Conservation (phyloP, 768 basidiomycete species). For the Suillus hirtellus region DNA sequence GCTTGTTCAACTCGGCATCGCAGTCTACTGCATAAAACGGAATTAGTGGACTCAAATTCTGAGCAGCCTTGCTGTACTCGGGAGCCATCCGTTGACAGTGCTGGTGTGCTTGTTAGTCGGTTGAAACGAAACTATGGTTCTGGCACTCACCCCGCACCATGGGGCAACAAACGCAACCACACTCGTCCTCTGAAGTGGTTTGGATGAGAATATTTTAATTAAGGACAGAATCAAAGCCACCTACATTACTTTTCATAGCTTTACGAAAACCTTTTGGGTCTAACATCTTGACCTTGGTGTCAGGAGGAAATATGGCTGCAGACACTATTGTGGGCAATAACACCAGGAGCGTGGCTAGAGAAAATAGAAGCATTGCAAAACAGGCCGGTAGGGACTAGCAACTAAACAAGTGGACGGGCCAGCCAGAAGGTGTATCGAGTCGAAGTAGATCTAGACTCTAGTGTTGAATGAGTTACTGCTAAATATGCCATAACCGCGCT, state of each 20-base stretch:
- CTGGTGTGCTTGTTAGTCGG: slow-evolving; percentile 35
- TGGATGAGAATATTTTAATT: background rate
- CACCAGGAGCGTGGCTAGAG: slow-evolving; percentile 21
- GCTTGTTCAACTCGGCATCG: slow-evolving; percentile 78
- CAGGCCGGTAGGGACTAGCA: background rate
- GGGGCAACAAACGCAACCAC: slow-evolving; percentile 93
- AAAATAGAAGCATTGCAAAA: slow-evolving; percentile 25
- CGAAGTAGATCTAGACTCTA: background rate
- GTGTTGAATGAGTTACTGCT: background rate
- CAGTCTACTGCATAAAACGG: slow-evolving; percentile 95
- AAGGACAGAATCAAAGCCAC: slow-evolving; percentile 26
- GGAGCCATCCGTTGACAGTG: slow-evolving; percentile 87
- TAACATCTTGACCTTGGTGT: slow-evolving; percentile 70
- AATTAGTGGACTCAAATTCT: slow-evolving; percentile 75
- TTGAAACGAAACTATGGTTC: background rate
- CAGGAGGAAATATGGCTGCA: slow-evolving; percentile 48
- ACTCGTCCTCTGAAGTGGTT: slow-evolving; percentile 55
- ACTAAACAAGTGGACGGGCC: background rate
- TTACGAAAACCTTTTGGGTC: slow-evolving; percentile 70
- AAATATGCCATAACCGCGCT: background rate
- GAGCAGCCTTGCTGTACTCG: slow-evolving; percentile 81
- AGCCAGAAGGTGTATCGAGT: background rate
- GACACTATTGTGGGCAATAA: slow-evolving; percentile 38
- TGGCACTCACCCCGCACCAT: slow-evolving; percentile 77
- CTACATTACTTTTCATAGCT: slow-evolving; percentile 73